Percentiles rank a stretch among this genome's conserved stretches.
Conservation (phyloP, 1,284 basidiomycete genomes). For the Stygiomarasmius scandens region DNA sequence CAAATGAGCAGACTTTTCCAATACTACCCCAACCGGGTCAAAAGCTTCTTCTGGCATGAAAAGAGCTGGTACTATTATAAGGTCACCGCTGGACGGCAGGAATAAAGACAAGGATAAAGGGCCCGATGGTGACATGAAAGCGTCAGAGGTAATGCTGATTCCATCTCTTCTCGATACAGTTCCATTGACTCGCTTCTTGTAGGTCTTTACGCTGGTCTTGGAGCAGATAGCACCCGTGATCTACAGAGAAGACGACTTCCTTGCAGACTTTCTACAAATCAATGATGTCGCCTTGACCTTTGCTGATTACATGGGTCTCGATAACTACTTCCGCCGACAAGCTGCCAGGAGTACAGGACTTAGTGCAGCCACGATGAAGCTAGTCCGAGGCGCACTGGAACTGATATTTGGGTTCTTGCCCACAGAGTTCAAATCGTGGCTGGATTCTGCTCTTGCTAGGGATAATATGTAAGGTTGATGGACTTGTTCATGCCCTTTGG, state of each 20-base stretch:
- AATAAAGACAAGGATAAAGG: constrained; percentile 63
- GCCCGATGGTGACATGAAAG: constrained; percentile 60
- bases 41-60: constrained; percentile 64
- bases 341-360: constrained; percentile 76
- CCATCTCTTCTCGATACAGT: constrained; percentile 1
- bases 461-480: constrained; percentile 71
- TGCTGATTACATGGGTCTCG: constrained; percentile 94
- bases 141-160: constrained; percentile 60
- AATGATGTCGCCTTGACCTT: constrained; percentile 89
- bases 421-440: constrained; percentile 82
- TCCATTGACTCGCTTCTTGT: constrained; percentile 10
- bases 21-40: constrained; percentile 41
- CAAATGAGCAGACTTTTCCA: constrained; percentile 49
- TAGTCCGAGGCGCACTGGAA: constrained; percentile 88
- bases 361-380: constrained; percentile 72
- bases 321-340: constrained; percentile 92
- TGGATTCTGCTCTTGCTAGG: constrained; percentile 76
- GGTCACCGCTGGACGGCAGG: constrained; percentile 66
- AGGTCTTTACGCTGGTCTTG: constrained; percentile 80
- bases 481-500: neutral
- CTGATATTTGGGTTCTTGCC: constrained; percentile 94
- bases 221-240: constrained; percentile 80
- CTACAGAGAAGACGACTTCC: constrained; percentile 85
- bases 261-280: constrained; percentile 91
- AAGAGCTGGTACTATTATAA: constrained; percentile 75